Base-by-base conservation (phyloP, 106 monocot species). In the Cymbidium sinense region DNA sequence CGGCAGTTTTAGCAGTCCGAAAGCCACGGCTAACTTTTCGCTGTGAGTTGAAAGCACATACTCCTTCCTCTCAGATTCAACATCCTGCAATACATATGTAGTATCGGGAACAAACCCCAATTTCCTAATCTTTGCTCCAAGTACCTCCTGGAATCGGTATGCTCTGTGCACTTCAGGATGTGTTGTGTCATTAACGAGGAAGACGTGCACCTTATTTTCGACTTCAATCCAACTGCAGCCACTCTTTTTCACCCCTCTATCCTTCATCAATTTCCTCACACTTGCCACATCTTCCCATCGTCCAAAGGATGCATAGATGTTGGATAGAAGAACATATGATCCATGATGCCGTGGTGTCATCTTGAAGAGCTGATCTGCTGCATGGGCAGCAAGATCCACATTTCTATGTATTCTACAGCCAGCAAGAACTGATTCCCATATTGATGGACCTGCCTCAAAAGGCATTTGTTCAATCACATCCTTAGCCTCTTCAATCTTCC, bases 191-290 rank as follows among this genome's bases (percentile, higher is more conserved):
- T 85, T 82, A 47, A 89, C 92, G 34, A 92, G 79, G 73, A 92
- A 92, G 33, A 85, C 86, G 80, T 92, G 89, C 67, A 83, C 84
- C 52, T 83, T 92, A 65, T 75, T 89, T 33, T 78, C 80, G 7
- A 87, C 83, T 76, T 92, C 92, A 29, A 92, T 92, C 92, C 92
- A 92, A 64, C 92, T 92, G 81, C 92, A 92, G 13, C 89, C 92
- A 51, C 89, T 89, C 85, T 92, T 92, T 81, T 87, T 92, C 61
- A 92, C 92, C 19, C 92, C 89, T 2, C 81, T 80, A 43, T 92
- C 92, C 80, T 79, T 89, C 98, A 98, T 98, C 87, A 94, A 33
- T 75, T 92, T 90, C 80, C 94, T 83, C 73, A 98, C 92, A 51
- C 70, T 90, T n/a, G 90, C 92, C 10, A 88, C 92, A 73, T 88